Evolutionary conservation across 2,329 filamentous ascomycete genomes (phyloP).

Genomic region (Bipolaris victoriae): DNA sequence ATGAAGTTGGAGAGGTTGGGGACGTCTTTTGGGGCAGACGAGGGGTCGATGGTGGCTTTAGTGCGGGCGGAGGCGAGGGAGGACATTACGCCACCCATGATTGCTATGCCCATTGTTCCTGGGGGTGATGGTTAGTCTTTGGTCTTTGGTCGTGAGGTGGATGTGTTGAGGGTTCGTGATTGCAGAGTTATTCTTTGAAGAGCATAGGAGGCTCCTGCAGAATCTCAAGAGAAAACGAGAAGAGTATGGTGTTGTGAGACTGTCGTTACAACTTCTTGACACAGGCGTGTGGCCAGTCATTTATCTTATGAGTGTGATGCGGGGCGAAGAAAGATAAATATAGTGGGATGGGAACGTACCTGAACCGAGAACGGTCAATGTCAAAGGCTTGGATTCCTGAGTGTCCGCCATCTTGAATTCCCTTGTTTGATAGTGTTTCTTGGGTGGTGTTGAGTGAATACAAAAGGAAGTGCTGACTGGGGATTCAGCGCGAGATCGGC

Average conservation of each 20-base stretch:
- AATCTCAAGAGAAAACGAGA: background rate
- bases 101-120: constrained; percentile 87
- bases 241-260: too few relatives aligned
- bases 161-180: too few relatives aligned
- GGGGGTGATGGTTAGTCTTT: background rate
- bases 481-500: constrained; percentile 21
- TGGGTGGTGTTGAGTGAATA: constrained; percentile 12
- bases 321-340: constrained; percentile 6
- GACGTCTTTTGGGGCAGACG: constrained; percentile 47
- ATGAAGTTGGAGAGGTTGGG: constrained; percentile 73
- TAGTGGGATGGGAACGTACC: constrained; percentile 62
- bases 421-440: background rate
- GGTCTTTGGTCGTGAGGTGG: background rate
- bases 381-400: constrained; percentile 58
- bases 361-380: constrained; percentile 81
- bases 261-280: background rate
- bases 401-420: constrained; percentile 38
- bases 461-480: constrained; percentile 15
- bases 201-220: background rate
- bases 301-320: background rate
- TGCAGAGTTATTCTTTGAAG: too few relatives aligned
- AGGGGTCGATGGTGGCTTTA: constrained; percentile 48
- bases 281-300: background rate
- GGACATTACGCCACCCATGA: constrained; percentile 78
- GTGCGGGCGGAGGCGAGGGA: constrained; percentile 62